Evolutionary conservation across 805 yeast genomes (phyloP), one percentile per base, ranked within the genome.

Genomic region (Sugiyamaella chiloensis): DNA sequence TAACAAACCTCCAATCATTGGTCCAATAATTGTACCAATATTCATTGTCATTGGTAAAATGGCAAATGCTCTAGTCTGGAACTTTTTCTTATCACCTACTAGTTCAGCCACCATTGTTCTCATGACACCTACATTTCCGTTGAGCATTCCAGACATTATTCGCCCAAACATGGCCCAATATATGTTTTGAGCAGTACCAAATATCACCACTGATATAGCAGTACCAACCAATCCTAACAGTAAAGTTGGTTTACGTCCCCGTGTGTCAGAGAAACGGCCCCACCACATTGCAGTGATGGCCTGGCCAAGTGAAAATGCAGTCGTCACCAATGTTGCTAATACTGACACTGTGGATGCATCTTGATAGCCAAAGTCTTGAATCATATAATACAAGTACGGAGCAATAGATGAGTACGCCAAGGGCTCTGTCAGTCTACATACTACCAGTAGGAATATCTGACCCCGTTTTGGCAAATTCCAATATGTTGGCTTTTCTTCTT

Each of bases 371-470:
- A 79, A 79, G 52, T 77, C 82, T 46, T 76, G 60, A 7, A 79
- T 76, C 81, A 79, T 76, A 60, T 75, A 80, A 59, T 75, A 80
- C 27, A 79, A 72, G 56, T 80, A 80, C 2, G 85, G 85, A 53
- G 79, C 77, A 26, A 79, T 59, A 2, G 83, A 78, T 2, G 83
- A 75, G 62, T 79, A 79, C 2, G 83, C 79, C 23, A 80, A 69
- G 1, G 85, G 85, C 58, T 79, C 84, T 12, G 78, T 67, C 50
- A 80, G 72, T 47, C 84, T 64, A 40, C 47, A 41, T 14, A 50
- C 27, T 6, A 42, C 20, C 24, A 50, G 36, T 17, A 46, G 26
- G 16, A 43, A 19, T 9, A 50, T 42, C 36, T 50, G 53, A n/a
- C 45, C 51, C 36, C 27, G 42, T 12, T 47, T 30, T 12, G 53